Evolutionary conservation across 192 early-diverging fungal species (phyloP).

Genomic region (Linnemannia hyalina): DNA sequence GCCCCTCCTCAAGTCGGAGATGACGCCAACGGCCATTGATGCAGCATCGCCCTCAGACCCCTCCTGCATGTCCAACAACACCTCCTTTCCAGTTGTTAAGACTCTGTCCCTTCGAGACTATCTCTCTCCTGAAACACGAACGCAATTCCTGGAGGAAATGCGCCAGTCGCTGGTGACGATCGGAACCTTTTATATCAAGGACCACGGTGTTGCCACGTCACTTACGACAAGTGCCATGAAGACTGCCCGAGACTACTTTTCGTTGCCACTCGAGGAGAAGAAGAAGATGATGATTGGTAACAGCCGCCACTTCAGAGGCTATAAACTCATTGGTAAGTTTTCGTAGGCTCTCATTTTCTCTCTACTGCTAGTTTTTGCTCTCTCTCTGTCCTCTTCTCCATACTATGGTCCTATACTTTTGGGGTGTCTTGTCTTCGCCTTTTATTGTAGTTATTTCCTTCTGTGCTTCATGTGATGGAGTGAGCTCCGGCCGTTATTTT

Average conservation of each 20-base stretch:
- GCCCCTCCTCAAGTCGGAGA: background rate
- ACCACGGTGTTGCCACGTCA: slow-evolving; percentile 54
- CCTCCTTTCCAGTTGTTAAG: background rate
- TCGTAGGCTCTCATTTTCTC: background rate
- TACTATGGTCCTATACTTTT: background rate
- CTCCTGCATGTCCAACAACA: background rate
- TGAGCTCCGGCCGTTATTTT: background rate
- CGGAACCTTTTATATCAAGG: slow-evolving; percentile 70
- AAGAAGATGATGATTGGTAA: slow-evolving; percentile 65
- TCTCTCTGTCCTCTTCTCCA: background rate
- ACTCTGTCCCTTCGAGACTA: slow-evolving; percentile 31
- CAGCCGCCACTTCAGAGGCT: slow-evolving; percentile 71
- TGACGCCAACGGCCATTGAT: background rate
- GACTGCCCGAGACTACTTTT: slow-evolving; percentile 58
- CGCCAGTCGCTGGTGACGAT: slow-evolving; percentile 62
- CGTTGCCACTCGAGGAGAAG: slow-evolving; percentile 66
- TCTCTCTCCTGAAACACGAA: slow-evolving; percentile 19
- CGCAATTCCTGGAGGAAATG: slow-evolving; percentile 57
- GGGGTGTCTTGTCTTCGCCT: too few relatives aligned
- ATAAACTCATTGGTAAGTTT: slow-evolving; percentile 59
- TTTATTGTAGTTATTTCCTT: background rate
- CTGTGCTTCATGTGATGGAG: background rate
- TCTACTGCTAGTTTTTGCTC: background rate
- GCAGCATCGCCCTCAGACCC: background rate
- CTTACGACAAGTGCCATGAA: slow-evolving; percentile 45